Evolutionary conservation across 352 stramenopile species (phyloP).

Genomic region (Peronospora destructor): DNA sequence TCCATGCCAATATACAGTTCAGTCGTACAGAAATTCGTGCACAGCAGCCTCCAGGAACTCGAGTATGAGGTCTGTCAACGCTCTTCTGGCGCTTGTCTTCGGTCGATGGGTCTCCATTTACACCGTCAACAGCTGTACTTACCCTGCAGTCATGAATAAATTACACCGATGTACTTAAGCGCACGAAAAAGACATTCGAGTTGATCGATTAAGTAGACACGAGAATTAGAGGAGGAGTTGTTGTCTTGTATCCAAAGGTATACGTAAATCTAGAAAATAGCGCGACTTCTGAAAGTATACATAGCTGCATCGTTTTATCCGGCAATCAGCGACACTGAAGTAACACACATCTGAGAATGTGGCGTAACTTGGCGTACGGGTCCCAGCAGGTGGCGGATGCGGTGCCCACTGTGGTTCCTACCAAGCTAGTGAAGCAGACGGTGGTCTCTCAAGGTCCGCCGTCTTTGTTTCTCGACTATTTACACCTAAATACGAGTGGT

Average conservation of each 20-base stretch:
- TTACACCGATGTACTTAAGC: too few relatives aligned
- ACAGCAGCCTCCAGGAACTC: slow-evolving; percentile 69
- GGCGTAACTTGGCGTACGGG: slow-evolving; percentile 77
- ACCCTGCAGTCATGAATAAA: too few relatives aligned
- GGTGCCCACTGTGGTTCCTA: slow-evolving; percentile 52
- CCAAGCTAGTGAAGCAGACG: slow-evolving; percentile 45
- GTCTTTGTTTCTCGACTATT: neutral
- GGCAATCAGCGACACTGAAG: neutral
- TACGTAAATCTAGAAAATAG: neutral
- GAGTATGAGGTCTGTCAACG: slow-evolving; percentile 51
- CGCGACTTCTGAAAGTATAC: neutral
- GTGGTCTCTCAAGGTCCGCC: slow-evolving; percentile 52
- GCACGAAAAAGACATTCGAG: too few relatives aligned
- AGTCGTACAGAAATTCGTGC: slow-evolving; percentile 68
- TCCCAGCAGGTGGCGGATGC: slow-evolving; percentile 67
- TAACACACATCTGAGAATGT: slow-evolving; percentile 27
- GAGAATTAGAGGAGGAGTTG: too few relatives aligned
- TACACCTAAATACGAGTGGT: neutral
- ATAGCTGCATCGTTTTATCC: neutral
- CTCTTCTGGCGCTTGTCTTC: slow-evolving; percentile 19
- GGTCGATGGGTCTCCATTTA: slow-evolving; percentile 22
- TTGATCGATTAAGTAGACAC: too few relatives aligned
- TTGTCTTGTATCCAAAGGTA: neutral
- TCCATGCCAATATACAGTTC: neutral
- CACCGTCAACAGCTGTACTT: neutral